These are phyloP conservation scores for Karstenula rhodostoma DNA, from an alignment of 2,329 filamentous ascomycete species.

Conservation along the genomic window DNA sequence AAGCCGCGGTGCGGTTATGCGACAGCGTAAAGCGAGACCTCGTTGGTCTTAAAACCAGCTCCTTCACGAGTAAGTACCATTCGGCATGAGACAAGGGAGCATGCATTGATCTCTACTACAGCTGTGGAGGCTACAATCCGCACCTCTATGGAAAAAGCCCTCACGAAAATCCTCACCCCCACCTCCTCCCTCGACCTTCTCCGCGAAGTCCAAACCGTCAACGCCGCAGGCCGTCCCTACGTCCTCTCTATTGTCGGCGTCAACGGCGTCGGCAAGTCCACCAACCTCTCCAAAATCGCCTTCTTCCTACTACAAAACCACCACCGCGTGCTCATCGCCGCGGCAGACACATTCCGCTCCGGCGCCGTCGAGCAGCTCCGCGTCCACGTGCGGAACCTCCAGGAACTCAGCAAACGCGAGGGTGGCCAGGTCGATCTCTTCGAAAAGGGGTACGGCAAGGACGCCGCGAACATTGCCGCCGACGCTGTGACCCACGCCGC, in stretches of 20 bases:
- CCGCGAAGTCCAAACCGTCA: conserved; percentile 86
- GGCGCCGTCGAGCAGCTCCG: conserved; percentile 96
- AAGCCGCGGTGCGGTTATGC: conserved; percentile 90
- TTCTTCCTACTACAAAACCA: conserved; percentile 98
- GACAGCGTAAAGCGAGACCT: conserved; percentile 91
- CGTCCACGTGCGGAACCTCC: conserved; percentile 92
- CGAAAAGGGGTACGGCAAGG: conserved; percentile 97
- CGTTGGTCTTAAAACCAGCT: conserved; percentile 88
- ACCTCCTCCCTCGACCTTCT: conserved; percentile 94
- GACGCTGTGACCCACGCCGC: conserved; percentile 87
- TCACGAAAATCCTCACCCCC: conserved; percentile 94
- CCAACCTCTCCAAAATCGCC: conserved; percentile 96
- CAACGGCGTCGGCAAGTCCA: conserved; percentile 98
- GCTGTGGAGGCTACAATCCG: conserved; percentile 83
- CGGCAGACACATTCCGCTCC: conserved; percentile 95
- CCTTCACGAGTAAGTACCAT: conserved; percentile 73
- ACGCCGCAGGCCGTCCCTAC: conserved; percentile 76
- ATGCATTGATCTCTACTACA: conserved; percentile 33
- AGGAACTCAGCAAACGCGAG: conserved; percentile 85
- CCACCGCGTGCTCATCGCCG: conserved; percentile 91
- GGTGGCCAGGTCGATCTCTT: conserved; percentile 85
- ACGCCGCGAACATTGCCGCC: conserved; percentile 92
- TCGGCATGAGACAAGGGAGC: background rate
- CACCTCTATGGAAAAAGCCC: conserved; percentile 87
- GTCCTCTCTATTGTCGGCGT: conserved; percentile 98